Conservation (phyloP, 176 grass and related monocot genomes). For the Zea mays region Zm-B73-REFERENCE-NAM-5.0 NC_050102.1:50404001-50404500, state of each 20-base stretch:
- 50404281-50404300: too few species aligned
- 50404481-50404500: not conserved
- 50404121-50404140: not conserved
- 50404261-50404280: too few species aligned
- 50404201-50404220: too few species aligned
- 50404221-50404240: too few species aligned
- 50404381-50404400: not conserved
- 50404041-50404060: not conserved
- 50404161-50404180: not conserved
- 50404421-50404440: not conserved
- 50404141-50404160: not conserved
- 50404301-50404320: not conserved
- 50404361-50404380: not conserved
- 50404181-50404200: too few species aligned
- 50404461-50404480: not conserved
- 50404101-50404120: not conserved
- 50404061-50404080: not conserved
- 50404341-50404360: not conserved
- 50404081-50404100: not conserved
- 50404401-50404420: not conserved
- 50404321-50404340: conserved; percentile 1
- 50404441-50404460: not conserved
- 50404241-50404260: too few species aligned
- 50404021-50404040: not conserved
- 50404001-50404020: not conserved